phyloP scores from a whole-genome alignment of 805 yeast genomes.

The Kodamaea kaohsiungensis region DNA sequence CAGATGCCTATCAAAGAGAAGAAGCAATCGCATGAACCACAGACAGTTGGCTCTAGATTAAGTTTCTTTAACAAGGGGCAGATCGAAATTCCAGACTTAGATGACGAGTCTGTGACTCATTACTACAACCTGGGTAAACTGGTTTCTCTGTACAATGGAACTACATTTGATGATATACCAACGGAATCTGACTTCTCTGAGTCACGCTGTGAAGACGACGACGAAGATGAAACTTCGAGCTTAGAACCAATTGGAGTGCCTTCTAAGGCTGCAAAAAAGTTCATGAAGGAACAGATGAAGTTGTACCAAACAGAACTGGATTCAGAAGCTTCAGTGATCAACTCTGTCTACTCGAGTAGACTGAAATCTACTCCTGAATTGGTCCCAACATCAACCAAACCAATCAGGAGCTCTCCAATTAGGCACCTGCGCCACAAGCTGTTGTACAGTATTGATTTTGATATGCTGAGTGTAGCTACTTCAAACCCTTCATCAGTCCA shows the following conservation, averaged over 20 bases:
- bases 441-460: conserved; percentile 34
- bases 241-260: conserved; percentile 42
- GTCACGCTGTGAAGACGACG: conserved; percentile 18
- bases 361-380: conserved; percentile 26
- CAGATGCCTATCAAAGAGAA: not conserved
- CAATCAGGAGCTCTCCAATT: conserved; percentile 18
- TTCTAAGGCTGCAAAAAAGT: conserved; percentile 29
- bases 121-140: not conserved
- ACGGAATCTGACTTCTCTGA: conserved; percentile 22
- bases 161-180: conserved; percentile 25
- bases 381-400: conserved; percentile 5
- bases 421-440: conserved; percentile 43
- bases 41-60: conserved; percentile 1
- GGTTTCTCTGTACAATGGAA: conserved; percentile 20
- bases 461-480: conserved; percentile 5
- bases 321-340: conserved; percentile 29
- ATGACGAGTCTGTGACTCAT: conserved; percentile 19
- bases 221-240: conserved; percentile 5
- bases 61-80: conserved; percentile 26
- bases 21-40: not conserved
- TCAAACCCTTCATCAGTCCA: conserved; percentile 8
- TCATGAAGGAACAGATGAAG: conserved; percentile 27
- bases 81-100: conserved; percentile 44
- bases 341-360: not conserved
- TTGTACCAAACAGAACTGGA: conserved; percentile 22